Evolutionary conservation across 1,284 basidiomycete genomes (phyloP).

Genomic region (Vanrija humicola): DNA sequence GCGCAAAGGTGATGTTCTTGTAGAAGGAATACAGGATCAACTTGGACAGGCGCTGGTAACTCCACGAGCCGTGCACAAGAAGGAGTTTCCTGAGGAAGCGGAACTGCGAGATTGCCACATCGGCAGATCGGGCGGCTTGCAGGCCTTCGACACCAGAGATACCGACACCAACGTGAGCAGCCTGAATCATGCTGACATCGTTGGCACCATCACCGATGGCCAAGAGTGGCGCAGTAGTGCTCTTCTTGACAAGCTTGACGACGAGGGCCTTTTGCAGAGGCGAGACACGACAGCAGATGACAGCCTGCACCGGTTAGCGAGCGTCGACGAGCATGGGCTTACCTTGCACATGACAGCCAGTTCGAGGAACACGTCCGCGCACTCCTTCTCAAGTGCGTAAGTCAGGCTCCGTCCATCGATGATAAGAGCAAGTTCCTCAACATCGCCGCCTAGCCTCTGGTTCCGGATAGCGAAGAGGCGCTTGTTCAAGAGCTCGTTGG

Average conservation of each 20-base stretch:
- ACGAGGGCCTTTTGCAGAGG: constrained; percentile 97
- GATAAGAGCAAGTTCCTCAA: constrained; percentile 89
- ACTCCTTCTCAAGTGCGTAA: constrained; percentile 88
- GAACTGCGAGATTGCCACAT: constrained; percentile 98
- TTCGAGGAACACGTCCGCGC: constrained; percentile 85
- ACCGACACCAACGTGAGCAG: constrained; percentile 74
- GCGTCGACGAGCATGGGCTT: not conserved
- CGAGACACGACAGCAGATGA: constrained; percentile 66
- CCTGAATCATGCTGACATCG: constrained; percentile 61
- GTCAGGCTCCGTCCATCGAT: constrained; percentile 92
- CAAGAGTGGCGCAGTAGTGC: constrained; percentile 82
- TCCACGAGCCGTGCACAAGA: constrained; percentile 97
- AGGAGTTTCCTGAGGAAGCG: constrained; percentile 92
- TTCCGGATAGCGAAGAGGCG: constrained; percentile 87
- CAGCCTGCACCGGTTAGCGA: not conserved
- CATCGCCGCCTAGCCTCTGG: constrained; percentile 82
- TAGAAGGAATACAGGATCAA: constrained; percentile 94
- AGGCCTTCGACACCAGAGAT: constrained; percentile 98
- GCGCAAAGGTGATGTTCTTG: constrained; percentile 95
- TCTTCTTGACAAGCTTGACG: constrained; percentile 97
- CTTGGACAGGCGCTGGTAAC: constrained; percentile 90
- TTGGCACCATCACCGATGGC: constrained; percentile 75
- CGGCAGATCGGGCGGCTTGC: constrained; percentile 93
- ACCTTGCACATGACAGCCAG: constrained; percentile 93
- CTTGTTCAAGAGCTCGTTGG: constrained; percentile 83